phyloP scores from a whole-genome alignment of 1,284 basidiomycete species.

The Cryptococcus depauperatus region DNA sequence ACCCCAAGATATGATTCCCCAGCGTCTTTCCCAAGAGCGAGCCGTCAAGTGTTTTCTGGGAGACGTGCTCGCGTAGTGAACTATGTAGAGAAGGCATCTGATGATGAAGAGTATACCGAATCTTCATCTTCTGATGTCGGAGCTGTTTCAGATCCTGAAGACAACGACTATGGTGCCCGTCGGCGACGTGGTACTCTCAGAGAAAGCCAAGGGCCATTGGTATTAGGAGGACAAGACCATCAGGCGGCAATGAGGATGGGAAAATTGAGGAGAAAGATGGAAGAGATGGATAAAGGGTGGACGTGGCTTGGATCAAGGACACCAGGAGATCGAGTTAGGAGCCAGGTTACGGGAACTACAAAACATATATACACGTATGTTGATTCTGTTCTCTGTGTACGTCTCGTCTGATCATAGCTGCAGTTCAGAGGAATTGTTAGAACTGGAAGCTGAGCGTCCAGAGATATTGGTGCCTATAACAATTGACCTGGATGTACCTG shows the following conservation, averaged over 20 bases:
- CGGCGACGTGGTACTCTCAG: conserved; percentile 10
- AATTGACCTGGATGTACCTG: conserved; percentile 80
- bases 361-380: conserved; percentile 63
- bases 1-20: conserved; percentile 37
- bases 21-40: conserved; percentile 36
- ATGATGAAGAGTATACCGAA: conserved; percentile 58
- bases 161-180: conserved; percentile 24
- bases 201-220: conserved; percentile 5
- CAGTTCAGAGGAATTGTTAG: conserved; percentile 61
- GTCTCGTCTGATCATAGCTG: conserved; percentile 1
- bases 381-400: neutral
- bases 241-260: conserved; percentile 19
- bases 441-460: conserved; percentile 56
- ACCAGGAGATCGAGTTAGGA: conserved; percentile 66
- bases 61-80: conserved; percentile 62
- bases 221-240: conserved; percentile 14
- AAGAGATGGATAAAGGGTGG: conserved; percentile 54
- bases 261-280: conserved; percentile 46
- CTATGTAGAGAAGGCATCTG: conserved; percentile 78
- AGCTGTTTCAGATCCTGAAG: conserved; percentile 40
- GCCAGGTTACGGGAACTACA: conserved; percentile 55
- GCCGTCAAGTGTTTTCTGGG: conserved; percentile 30
- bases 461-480: conserved; percentile 80
- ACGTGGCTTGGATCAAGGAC: conserved; percentile 82
- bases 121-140: conserved; percentile 59